phyloP scores from a whole-genome alignment of 2,329 filamentous ascomycete genomes.

The Epichloe gansuensis region DNA sequence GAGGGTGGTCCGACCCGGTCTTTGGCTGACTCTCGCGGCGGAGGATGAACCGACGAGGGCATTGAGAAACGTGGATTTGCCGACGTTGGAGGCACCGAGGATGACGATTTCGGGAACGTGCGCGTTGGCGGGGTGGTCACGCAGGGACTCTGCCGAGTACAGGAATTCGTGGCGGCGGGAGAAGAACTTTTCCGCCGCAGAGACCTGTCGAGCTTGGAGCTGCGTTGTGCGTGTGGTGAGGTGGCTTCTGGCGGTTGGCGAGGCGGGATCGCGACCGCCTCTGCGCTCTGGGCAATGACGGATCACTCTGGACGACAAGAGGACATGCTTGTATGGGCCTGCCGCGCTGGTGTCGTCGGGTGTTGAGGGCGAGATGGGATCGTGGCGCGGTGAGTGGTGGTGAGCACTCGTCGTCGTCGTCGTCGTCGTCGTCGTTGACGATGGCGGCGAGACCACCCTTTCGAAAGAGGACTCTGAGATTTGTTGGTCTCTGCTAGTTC shows the following conservation, averaged over 20 bases:
- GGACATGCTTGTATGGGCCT: slow-evolving; percentile 6
- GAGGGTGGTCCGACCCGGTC: slow-evolving; percentile 39
- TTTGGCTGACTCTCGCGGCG: slow-evolving; percentile 36
- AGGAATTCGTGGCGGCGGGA: slow-evolving; percentile 26
- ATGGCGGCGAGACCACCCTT: too few relatives aligned
- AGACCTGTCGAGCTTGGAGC: slow-evolving; percentile 14
- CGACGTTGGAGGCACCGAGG: slow-evolving; percentile 78
- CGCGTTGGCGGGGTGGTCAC: slow-evolving; percentile 38
- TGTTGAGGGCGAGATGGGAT: not conserved
- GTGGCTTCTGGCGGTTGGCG: not conserved
- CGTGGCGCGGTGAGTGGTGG: not conserved
- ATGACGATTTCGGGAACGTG: slow-evolving; percentile 55
- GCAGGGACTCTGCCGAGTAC: slow-evolving; percentile 37
- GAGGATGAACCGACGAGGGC: slow-evolving; percentile 47
- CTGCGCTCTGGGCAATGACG: slow-evolving; percentile 1
- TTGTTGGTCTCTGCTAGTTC: too few relatives aligned
- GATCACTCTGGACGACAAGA: slow-evolving; percentile 10
- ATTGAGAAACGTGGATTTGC: slow-evolving; percentile 83
- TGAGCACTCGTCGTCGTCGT: not conserved
- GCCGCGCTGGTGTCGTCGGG: not conserved
- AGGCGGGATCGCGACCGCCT: not conserved
- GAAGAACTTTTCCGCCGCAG: slow-evolving; percentile 22
- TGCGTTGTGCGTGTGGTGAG: slow-evolving; percentile 7
- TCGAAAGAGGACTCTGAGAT: too few relatives aligned
- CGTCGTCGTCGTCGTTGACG: too few relatives aligned